Evolutionary conservation across 345 rosid genomes (phyloP), one percentile per base, ranked within the genome.

Genomic region (Citrus sinensis): DNA sequence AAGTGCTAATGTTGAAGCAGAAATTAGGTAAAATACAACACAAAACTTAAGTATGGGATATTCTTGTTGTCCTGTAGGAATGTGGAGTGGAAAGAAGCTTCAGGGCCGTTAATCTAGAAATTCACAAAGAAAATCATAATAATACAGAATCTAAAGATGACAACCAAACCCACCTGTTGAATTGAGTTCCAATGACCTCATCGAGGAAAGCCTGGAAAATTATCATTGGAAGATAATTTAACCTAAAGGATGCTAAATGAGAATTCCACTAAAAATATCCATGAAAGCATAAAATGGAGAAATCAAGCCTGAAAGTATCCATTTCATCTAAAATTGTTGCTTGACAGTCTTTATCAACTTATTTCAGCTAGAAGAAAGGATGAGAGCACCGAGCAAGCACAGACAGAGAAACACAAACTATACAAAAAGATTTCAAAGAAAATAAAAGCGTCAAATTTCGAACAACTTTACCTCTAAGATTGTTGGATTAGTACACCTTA

Each of bases 401-500:
- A 71, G 2, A 56, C 63, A 71, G 5, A 70, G 24, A 61, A 32
- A 70, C 51, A 29, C 24, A n/a, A 11, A 24, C 29, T 30, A 58
- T 14, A 30, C 17, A 40, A 40, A 32, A 8, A 22, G 55, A 29
- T 59, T n/a, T 30, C 30, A 27, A 27, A 34, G 7, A 60, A 54
- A 35, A 22, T 60, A 40, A 64, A 42, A 59, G 49, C 27, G 7
- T 4, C 46, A 64, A 66, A 77, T n/a, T 63, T 51, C 67, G 49
- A 60, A 83, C 68, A 34, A 67, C 73, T 40, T 59, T 84, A 96
- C 99, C 98, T 96, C 99, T 54, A 90, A 49, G 76, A 91, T 89
- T 72, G 90, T 46, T 24, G 97, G 91, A 87, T 83, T 73, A 67
- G 91, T 86, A 83, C 95, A 89, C 83, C 99, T 87, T 74, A 96